phyloP scores from a whole-genome alignment of 192 early-diverging fungal species.

The Entomortierella parvispora region DNA sequence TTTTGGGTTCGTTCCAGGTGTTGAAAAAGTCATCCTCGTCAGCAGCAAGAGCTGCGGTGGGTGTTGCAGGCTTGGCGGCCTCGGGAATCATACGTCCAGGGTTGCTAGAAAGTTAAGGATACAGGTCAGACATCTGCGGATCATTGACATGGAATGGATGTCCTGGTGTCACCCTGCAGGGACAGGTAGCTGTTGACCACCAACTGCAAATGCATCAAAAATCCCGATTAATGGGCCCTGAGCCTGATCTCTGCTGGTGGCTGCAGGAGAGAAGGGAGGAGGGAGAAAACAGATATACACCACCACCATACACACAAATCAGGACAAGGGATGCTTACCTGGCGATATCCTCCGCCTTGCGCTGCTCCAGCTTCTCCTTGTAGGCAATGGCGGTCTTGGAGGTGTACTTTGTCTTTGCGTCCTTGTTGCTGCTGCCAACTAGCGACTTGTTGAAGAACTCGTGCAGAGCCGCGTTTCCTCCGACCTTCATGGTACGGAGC shows the following conservation, averaged over 20 bases:
- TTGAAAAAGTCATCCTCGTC: conserved; percentile 74
- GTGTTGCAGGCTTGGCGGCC: conserved; percentile 30
- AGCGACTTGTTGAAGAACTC: conserved; percentile 88
- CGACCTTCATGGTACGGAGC: conserved; percentile 87
- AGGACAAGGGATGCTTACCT: no score
- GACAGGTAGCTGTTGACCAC: conserved; percentile 21
- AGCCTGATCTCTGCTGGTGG: neutral
- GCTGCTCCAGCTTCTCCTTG: conserved; percentile 78
- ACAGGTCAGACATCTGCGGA: neutral
- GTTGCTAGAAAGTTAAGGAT: conserved; percentile 14
- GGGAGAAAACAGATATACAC: no score
- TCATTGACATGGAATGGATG: no score
- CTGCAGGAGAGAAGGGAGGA: neutral
- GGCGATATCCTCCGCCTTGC: conserved; percentile 74
- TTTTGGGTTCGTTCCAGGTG: conserved; percentile 64
- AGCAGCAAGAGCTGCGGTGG: conserved; percentile 21
- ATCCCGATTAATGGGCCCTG: conserved; percentile 22
- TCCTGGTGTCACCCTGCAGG: no score
- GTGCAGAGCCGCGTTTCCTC: conserved; percentile 84
- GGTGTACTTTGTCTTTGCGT: conserved; percentile 88
- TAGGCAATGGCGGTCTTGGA: conserved; percentile 78
- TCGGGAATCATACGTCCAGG: conserved; percentile 42
- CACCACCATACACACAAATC: no score
- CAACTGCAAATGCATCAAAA: no score
- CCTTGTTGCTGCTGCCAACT: conserved; percentile 61